Conservation (phyloP, 2,329 filamentous ascomycete species). For the Fusarium keratoplasticum region DNA sequence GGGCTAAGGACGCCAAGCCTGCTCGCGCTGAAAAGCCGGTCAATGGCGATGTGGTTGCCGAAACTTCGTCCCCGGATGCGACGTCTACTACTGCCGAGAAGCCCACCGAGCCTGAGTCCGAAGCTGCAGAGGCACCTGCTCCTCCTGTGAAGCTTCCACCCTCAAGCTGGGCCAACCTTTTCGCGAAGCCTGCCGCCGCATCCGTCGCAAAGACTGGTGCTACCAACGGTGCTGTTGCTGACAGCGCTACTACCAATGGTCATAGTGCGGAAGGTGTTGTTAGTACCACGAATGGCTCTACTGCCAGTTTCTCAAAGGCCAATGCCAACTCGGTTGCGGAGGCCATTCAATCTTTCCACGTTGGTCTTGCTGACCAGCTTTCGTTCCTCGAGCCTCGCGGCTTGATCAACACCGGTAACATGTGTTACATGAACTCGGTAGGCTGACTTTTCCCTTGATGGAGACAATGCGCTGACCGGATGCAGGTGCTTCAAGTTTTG, state of each 20-base stretch:
- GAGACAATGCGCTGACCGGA: constrained; percentile 48
- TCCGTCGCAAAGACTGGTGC: constrained; percentile 27
- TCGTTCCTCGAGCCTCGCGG: constrained; percentile 92
- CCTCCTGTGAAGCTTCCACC: constrained; percentile 48
- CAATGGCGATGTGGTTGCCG: constrained; percentile 33
- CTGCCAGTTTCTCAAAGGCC: constrained; percentile 56
- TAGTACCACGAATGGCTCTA: constrained; percentile 37
- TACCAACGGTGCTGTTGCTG: constrained; percentile 44
- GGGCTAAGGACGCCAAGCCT: constrained; percentile 46
- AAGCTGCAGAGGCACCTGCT: constrained; percentile 25
- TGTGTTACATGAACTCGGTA: constrained; percentile 99
- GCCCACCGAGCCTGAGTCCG: constrained; percentile 38
- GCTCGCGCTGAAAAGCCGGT: constrained; percentile 41
- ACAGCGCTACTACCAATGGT: constrained; percentile 40
- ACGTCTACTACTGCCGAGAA: constrained; percentile 35
- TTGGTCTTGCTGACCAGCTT: constrained; percentile 73
- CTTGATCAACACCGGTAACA: constrained; percentile 96
- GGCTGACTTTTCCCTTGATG: constrained; percentile 49
- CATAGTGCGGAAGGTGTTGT: constrained; percentile 25
- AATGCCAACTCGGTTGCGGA: constrained; percentile 76
- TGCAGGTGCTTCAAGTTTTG: constrained; percentile 91
- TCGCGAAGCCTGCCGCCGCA: constrained; percentile 46
- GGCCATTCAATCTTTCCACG: constrained; percentile 78
- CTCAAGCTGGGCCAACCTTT: constrained; percentile 56
- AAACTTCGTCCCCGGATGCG: constrained; percentile 21